Percentiles rank a stretch among this genome's conserved stretches.
phyloP scores from a whole-genome alignment of 345 rosid genomes.

The Gossypium mustelinum region DNA sequence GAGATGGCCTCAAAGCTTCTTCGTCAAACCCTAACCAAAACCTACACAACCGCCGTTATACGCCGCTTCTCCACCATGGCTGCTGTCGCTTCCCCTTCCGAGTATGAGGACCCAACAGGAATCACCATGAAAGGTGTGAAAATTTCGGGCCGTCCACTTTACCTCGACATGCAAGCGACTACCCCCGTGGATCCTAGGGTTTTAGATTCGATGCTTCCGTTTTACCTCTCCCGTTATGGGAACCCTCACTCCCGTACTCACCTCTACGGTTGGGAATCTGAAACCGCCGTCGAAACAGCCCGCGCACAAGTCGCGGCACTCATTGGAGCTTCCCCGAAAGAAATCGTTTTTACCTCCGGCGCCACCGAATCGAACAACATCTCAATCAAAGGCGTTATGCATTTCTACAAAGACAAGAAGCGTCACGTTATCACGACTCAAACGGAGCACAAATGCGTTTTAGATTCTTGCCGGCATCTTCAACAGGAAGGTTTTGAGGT shows the following conservation, averaged over 20 bases:
- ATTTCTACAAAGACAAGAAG: slow-evolving; percentile 82
- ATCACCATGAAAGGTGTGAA: slow-evolving; percentile 53
- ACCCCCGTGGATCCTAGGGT: slow-evolving; percentile 90
- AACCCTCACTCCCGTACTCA: slow-evolving; percentile 98
- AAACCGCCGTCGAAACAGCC: slow-evolving; percentile 73
- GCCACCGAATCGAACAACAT: slow-evolving; percentile 91
- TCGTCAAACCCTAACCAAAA: slow-evolving; percentile 19
- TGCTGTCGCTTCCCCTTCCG: slow-evolving; percentile 5
- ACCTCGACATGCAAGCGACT: slow-evolving; percentile 78
- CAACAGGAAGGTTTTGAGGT: slow-evolving; percentile 95
- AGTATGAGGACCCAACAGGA: slow-evolving; percentile 9
- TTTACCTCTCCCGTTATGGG: slow-evolving; percentile 57
- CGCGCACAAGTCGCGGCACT: slow-evolving; percentile 66
- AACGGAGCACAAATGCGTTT: slow-evolving; percentile 95
- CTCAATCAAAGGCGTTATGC: slow-evolving; percentile 85
- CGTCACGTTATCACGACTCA: slow-evolving; percentile 85
- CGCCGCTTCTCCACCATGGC: slow-evolving; percentile 32
- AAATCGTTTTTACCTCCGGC: slow-evolving; percentile 83
- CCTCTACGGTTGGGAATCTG: slow-evolving; percentile 96
- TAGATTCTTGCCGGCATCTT: slow-evolving; percentile 88
- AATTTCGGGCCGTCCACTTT: slow-evolving; percentile 58
- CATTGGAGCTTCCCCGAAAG: slow-evolving; percentile 78
- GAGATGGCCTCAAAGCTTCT: slow-evolving; percentile 48
- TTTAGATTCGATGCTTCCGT: slow-evolving; percentile 80
- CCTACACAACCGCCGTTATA: background rate